Evolutionary conservation across 176 grass and related monocot genomes (phyloP), one percentile per base, ranked within the genome.

Genomic region (Zea luxurians): DNA sequence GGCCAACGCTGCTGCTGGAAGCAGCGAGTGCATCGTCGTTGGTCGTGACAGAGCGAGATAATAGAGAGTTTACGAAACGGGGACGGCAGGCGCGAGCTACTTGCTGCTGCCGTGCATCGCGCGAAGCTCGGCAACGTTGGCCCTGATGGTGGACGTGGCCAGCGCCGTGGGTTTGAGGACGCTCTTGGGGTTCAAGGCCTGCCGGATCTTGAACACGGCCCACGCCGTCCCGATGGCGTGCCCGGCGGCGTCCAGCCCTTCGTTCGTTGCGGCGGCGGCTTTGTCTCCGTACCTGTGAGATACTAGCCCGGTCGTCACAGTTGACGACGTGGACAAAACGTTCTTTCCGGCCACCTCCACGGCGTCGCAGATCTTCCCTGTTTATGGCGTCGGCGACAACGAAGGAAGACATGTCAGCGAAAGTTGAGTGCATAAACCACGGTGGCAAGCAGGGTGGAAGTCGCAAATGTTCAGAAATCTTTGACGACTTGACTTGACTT

Each of bases 231-330:
- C 82, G 7, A 93, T 70, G 6, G 90, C 93, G 16, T 93, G 93
- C 6, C 93, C 93, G 2, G 90, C 88, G 0, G 88, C 93, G 34
- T 87, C 91, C 2, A 97, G 49, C 42, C 90, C 91, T 87, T 93
- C 87, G 37, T 76, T 91, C 12, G 90, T 89, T 0, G 88, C 90
- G 0, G 74, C 70, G 2, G 84, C 93, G 35, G 86, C 93, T 82
- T 97, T 85, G 41, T 97, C 93, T 17, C 93, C 93, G 6, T 97
- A 97, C 70, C 93, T 91, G 68, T 93, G 93, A 61, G 78, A 83
- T 43, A 97, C 93, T 37, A 97, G 88, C 8, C 76, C 86, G 12
- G 91, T 97, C 5, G 93, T 97, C 62, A 91, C 93, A 7, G 83
- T 88, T 4, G 93, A 97, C 17, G 93, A 97, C 76, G 91, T 97